Evolutionary conservation across 805 yeast genomes (phyloP), one percentile per base, ranked within the genome.

Genomic region (Saturnispora bothae): DNA sequence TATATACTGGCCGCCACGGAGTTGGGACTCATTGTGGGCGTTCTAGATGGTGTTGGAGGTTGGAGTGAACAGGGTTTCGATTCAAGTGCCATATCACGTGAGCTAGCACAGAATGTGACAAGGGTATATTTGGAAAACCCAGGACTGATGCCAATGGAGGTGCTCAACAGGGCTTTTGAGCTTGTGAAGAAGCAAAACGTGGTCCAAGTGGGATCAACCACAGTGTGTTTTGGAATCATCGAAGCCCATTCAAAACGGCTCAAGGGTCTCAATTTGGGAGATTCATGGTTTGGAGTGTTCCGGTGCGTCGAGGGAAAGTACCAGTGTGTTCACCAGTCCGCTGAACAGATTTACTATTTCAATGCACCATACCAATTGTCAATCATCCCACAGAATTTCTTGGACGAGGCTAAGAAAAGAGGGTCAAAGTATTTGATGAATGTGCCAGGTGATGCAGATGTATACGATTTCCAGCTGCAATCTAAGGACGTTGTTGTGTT

Each of bases 1-100:
- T 76, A 67, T 48, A 74, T 82, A 41, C 64, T 77, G 20, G 66
- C 73, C 7, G 57, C 57, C 17, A 60, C 60, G 21, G 60, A 61
- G 35, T 65, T 68, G 3, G 59, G 58, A 21, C 44, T 78, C 0
- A 72, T 80, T 4, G 67, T 77, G n/a, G 94, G 89, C 17, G 92
- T 83, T 3, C 81, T 96, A 5, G 98, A 89, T 60, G 98, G 98
- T 12, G 97, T 92, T 4, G 97, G 97, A 13, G 97, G 97, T 3
- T 89, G 97, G 96, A 73, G 83, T 1, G 92, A 83, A 43, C 78
- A 83, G 33, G 96, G 96, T 0, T 81, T 76, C 50, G 96, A 89
- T 56, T 83, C 95, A 2, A 72, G 85, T 41, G 89, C 89, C 6
- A 83, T 89, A 43, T 78, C 92, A 29, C 68, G 94, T 48, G 92